Evolutionary conservation across 202 grass and related monocot species (phyloP).

Genomic region (Schoenoplectus triqueter): DNA sequence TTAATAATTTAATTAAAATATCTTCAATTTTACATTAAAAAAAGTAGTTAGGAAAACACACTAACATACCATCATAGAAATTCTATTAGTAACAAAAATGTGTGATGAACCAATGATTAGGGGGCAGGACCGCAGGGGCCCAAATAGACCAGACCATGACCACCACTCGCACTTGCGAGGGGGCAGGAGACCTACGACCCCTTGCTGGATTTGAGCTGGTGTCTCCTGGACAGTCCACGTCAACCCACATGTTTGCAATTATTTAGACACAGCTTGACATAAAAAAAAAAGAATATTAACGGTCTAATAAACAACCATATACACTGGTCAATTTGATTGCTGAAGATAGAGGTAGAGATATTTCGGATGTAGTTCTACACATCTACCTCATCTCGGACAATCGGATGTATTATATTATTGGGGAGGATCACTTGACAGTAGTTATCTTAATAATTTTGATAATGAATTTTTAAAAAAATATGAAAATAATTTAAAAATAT

Average conservation of each 20-base stretch:
- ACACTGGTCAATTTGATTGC: not conserved
- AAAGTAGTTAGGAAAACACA: no score
- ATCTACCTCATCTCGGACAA: no score
- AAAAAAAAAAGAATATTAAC: not conserved
- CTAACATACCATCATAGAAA: not conserved
- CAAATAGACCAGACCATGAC: not conserved
- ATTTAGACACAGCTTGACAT: not conserved
- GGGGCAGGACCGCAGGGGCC: not conserved
- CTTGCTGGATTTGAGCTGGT: conserved; percentile 31
- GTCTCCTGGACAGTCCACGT: conserved; percentile 7
- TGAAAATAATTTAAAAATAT: no score
- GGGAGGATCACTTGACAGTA: no score
- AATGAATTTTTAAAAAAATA: no score
- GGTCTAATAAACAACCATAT: not conserved
- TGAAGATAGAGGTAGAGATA: no score
- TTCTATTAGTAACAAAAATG: not conserved
- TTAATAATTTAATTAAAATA: not conserved
- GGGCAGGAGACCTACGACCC: conserved; percentile 19
- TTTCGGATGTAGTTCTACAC: no score
- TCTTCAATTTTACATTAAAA: no score
- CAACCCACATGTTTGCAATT: conserved; percentile 1
- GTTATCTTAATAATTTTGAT: no score
- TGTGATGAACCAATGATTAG: conserved; percentile 28
- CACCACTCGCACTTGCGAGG: conserved; percentile 31
- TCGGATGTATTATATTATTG: no score